Conservation (phyloP, 345 rosid species). For the Microcos paniculata region DNA sequence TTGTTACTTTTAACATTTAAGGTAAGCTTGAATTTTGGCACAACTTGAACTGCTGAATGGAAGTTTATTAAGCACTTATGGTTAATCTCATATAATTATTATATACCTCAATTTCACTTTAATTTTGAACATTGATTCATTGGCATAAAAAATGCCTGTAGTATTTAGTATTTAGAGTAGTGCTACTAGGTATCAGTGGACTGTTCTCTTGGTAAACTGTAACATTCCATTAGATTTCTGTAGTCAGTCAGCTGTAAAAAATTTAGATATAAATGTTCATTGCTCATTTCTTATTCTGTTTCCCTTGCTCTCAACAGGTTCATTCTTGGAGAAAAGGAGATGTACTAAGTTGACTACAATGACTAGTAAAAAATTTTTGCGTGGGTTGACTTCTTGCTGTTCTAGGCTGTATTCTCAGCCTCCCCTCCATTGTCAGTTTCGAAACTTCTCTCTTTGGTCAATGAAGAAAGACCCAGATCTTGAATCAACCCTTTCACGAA, state of each 20-base stretch:
- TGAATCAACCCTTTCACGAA: slow-evolving; percentile 76
- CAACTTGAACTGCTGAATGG: not conserved
- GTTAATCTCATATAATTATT: not conserved
- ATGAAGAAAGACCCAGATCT: slow-evolving; percentile 90
- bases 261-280: not conserved
- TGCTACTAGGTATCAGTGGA: not conserved
- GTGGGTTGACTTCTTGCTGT: not conserved
- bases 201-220: not conserved
- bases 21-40: not conserved
- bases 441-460: slow-evolving; percentile 84
- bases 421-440: slow-evolving; percentile 13
- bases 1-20: not conserved
- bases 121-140: not conserved
- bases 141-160: not conserved
- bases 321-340: not conserved
- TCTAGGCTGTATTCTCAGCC: slow-evolving; percentile 19
- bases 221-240: not conserved
- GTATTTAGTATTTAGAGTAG: not conserved
- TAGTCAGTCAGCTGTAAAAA: not conserved
- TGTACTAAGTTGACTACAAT: slow-evolving; percentile 7
- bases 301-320: not conserved
- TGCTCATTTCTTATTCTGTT: not conserved
- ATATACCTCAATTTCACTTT: not conserved
- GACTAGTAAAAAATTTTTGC: not conserved
- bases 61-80: not conserved